Evolutionary conservation across 176 grass and related monocot genomes (phyloP).

Genomic region (Musa acuminata): DNA sequence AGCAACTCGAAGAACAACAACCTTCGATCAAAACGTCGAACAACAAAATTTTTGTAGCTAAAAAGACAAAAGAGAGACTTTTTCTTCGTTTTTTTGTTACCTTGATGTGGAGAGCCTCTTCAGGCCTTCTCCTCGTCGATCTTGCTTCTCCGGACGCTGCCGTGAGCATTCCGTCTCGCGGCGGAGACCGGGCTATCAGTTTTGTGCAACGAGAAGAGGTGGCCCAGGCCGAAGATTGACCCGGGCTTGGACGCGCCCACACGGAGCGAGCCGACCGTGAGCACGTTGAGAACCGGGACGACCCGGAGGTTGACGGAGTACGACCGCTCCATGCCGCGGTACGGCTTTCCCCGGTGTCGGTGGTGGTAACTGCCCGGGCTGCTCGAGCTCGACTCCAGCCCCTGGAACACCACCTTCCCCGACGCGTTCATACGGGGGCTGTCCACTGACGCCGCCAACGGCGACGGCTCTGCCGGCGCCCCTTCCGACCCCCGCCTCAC

Average conservation of each 20-base stretch:
- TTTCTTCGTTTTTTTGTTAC: too few species aligned
- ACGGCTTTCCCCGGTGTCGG: background rate
- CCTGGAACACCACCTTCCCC: background rate
- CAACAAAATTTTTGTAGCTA: too few species aligned
- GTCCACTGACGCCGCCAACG: background rate
- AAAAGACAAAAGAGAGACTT: too few species aligned
- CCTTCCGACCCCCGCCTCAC: background rate
- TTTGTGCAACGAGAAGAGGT: background rate
- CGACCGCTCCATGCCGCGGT: background rate
- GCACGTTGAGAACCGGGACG: background rate
- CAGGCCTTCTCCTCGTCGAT: too few species aligned
- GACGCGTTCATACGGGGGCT: background rate
- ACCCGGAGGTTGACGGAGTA: background rate
- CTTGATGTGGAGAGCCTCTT: too few species aligned
- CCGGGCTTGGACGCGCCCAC: background rate
- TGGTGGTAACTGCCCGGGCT: background rate
- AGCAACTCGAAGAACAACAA: too few species aligned
- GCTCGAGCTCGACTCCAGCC: background rate
- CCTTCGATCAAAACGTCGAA: too few species aligned
- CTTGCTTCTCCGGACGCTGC: too few species aligned
- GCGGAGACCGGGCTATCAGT: too few species aligned
- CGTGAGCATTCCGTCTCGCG: too few species aligned
- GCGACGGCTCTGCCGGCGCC: background rate
- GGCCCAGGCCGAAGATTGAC: background rate
- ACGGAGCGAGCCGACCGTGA: background rate